Evolutionary conservation across 2,329 filamentous ascomycete genomes (phyloP).

Genomic region (Diaporthe velutina): DNA sequence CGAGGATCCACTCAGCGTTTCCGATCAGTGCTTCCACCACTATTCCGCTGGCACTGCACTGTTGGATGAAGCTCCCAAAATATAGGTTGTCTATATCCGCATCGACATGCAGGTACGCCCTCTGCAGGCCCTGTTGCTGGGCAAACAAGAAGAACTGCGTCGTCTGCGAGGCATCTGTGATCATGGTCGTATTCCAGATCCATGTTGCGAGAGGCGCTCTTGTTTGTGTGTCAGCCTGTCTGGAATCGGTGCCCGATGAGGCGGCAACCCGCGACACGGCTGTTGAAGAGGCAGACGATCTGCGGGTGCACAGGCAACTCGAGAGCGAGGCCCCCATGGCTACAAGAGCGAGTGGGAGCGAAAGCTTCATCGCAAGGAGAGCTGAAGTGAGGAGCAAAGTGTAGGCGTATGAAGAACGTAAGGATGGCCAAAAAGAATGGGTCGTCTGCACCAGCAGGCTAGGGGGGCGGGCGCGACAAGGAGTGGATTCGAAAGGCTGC

Average conservation of each 20-base stretch:
- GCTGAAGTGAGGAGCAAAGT: not conserved
- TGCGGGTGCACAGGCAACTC: not conserved
- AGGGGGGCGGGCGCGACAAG: not conserved
- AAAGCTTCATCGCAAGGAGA: conserved; percentile 4
- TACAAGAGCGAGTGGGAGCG: conserved; percentile 4
- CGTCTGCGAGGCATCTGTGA: conserved; percentile 11
- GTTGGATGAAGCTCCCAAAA: conserved; percentile 17
- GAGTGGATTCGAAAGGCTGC: not conserved
- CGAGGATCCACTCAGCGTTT: conserved; percentile 19
- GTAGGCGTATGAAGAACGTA: not conserved
- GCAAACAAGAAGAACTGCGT: conserved; percentile 28
- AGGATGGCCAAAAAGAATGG: not conserved
- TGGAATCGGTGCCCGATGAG: not conserved
- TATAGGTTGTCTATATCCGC: conserved; percentile 24
- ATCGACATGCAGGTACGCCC: conserved; percentile 30
- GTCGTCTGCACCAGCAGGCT: conserved; percentile 13
- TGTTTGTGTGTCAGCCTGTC: conserved; percentile 1
- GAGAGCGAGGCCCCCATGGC: conserved; percentile 12
- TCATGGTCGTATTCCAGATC: conserved; percentile 32
- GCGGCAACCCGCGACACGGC: conserved; percentile 1
- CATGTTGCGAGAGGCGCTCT: conserved; percentile 23
- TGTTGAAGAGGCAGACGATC: not conserved
- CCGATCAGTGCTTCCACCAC: conserved; percentile 31
- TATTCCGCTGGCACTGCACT: conserved; percentile 24
- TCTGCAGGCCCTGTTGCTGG: conserved; percentile 24